Conservation (phyloP, 2,329 filamentous ascomycete species). For the Waltergamsia citrina region DNA sequence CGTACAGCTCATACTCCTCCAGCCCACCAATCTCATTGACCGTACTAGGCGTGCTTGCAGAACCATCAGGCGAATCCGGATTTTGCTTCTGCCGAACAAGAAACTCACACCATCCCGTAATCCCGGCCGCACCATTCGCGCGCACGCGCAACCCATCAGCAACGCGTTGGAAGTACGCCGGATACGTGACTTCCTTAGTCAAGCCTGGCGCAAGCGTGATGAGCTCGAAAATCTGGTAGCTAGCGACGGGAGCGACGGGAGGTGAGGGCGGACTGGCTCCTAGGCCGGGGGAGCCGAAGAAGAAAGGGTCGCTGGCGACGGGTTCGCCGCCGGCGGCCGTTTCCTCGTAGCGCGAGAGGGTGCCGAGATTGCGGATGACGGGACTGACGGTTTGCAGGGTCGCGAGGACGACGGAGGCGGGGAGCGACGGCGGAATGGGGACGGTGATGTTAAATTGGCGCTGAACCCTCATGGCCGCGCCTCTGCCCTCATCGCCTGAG, state of each 20-base stretch:
- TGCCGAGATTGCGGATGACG: slow-evolving; percentile 29
- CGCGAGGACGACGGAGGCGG: slow-evolving; percentile 25
- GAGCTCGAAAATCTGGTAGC: slow-evolving; percentile 19
- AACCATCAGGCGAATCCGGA: slow-evolving; percentile 13
- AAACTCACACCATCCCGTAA: slow-evolving; percentile 30
- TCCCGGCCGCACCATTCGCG: slow-evolving; percentile 30
- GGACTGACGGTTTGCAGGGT: slow-evolving; percentile 28
- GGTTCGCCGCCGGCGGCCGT: slow-evolving; percentile 19
- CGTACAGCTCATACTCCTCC: slow-evolving; percentile 21
- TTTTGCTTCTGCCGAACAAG: slow-evolving; percentile 13
- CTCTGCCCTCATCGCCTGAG: neutral
- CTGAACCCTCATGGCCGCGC: slow-evolving; percentile 20
- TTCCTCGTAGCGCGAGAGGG: slow-evolving; percentile 23
- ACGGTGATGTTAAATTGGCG: slow-evolving; percentile 25
- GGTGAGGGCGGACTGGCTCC: slow-evolving; percentile 17
- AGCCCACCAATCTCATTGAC: slow-evolving; percentile 1
- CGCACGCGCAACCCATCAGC: slow-evolving; percentile 30
- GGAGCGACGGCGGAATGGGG: slow-evolving; percentile 28
- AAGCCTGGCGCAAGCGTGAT: slow-evolving; percentile 28
- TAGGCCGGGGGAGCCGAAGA: slow-evolving; percentile 26
- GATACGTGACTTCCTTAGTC: slow-evolving; percentile 28
- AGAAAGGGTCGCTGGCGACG: slow-evolving; percentile 30
- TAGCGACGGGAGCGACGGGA: slow-evolving; percentile 22
- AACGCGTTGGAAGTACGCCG: slow-evolving; percentile 32
- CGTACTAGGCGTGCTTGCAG: slow-evolving; percentile 15